These are phyloP conservation scores for Pholiota conissans DNA, from an alignment of 768 basidiomycete genomes.

Conservation along the genomic window DNA sequence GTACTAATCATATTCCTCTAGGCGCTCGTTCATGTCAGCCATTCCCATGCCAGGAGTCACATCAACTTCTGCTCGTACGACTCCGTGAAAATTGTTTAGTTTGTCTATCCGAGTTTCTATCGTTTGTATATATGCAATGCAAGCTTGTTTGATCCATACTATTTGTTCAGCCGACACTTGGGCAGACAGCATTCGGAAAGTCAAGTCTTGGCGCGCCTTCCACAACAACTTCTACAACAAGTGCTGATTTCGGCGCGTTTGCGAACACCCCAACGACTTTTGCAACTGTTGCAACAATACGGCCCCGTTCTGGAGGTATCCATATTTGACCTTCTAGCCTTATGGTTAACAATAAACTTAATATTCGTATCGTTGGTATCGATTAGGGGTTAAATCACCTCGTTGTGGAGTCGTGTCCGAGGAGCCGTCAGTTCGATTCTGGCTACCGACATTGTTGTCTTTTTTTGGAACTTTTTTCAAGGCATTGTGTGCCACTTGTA, in stretches of 20 bases:
- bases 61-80: conserved; percentile 1
- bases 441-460: conserved; percentile 24
- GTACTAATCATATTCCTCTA: conserved; percentile 14
- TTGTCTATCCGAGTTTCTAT: neutral
- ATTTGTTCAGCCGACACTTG: conserved; percentile 37
- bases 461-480: conserved; percentile 1
- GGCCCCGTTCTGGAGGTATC: conserved; percentile 20
- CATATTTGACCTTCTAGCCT: no score
- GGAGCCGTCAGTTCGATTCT: conserved; percentile 35
- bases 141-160: no score
- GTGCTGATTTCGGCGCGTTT: conserved; percentile 23
- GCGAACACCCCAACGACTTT: conserved; percentile 16
- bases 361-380: conserved; percentile 23
- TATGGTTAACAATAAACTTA: no score
- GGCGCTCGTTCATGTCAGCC: conserved; percentile 41
- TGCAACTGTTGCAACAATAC: conserved; percentile 4
- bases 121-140: neutral
- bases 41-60: conserved; percentile 20
- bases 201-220: conserved; percentile 14
- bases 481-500: neutral
- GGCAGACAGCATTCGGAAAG: conserved; percentile 29
- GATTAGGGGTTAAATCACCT: conserved; percentile 39
- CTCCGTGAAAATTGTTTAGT: neutral
- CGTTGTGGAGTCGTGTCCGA: conserved; percentile 30
- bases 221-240: conserved; percentile 5